Evolutionary conservation across 2,329 filamentous ascomycete species (phyloP).

Genomic region (Sphaerulina populicola): DNA sequence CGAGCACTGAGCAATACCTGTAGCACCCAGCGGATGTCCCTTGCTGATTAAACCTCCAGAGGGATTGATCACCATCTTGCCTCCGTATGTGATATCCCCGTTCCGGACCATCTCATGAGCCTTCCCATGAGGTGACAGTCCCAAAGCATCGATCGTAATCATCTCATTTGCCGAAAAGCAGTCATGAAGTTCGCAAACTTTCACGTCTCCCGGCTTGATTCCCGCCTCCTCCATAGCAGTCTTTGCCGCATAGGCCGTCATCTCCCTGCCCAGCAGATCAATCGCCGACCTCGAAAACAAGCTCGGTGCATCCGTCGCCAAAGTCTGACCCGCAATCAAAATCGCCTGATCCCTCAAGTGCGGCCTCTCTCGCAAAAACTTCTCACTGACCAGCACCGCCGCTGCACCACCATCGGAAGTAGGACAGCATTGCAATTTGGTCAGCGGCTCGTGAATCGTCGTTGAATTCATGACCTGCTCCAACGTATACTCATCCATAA

Average conservation of each 20-base stretch:
- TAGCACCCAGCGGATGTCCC: slow-evolving; percentile 88
- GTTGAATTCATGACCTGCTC: slow-evolving; percentile 69
- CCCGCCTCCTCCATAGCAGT: slow-evolving; percentile 65
- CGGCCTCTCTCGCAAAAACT: slow-evolving; percentile 75
- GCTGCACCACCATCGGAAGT: slow-evolving; percentile 89
- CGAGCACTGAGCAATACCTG: slow-evolving; percentile 85
- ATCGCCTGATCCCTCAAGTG: slow-evolving; percentile 76
- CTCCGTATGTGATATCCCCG: slow-evolving; percentile 83
- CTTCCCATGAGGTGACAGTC: slow-evolving; percentile 65
- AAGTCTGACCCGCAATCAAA: slow-evolving; percentile 74
- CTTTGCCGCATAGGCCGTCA: slow-evolving; percentile 63
- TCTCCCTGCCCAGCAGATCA: slow-evolving; percentile 79
- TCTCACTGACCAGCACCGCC: slow-evolving; percentile 78
- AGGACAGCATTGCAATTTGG: slow-evolving; percentile 96
- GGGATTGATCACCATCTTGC: slow-evolving; percentile 49
- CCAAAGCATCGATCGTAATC: slow-evolving; percentile 78
- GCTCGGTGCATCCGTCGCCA: slow-evolving; percentile 71
- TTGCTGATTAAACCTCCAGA: slow-evolving; percentile 84
- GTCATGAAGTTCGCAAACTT: slow-evolving; percentile 88
- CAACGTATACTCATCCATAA: slow-evolving; percentile 79
- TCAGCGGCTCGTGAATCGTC: slow-evolving; percentile 77
- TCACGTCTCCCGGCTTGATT: slow-evolving; percentile 57
- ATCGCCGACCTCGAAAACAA: slow-evolving; percentile 76
- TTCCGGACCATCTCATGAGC: slow-evolving; percentile 81
- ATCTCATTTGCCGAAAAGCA: slow-evolving; percentile 96